Conservation (phyloP, 2,329 filamentous ascomycete species). For the Colletotrichum horii region DNA sequence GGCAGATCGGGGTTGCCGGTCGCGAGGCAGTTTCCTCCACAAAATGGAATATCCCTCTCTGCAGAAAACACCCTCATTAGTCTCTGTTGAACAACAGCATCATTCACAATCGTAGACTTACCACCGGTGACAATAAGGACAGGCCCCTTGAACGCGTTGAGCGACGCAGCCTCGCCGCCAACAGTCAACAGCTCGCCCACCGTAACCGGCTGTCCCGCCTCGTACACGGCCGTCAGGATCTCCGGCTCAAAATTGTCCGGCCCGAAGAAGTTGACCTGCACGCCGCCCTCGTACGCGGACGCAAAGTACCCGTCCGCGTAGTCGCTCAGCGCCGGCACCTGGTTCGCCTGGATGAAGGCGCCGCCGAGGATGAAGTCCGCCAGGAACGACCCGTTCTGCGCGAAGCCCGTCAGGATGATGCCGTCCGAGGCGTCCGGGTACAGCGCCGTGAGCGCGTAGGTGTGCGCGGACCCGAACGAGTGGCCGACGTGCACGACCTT, state of each 20-base stretch:
- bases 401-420: constrained; percentile 66
- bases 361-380: constrained; percentile 46
- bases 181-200: constrained; percentile 65
- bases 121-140: constrained; percentile 65
- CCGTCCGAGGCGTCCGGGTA: constrained; percentile 61
- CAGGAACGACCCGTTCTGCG: constrained; percentile 50
- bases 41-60: constrained; percentile 61
- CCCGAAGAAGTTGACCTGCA: constrained; percentile 58
- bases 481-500: constrained; percentile 67
- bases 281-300: constrained; percentile 46
- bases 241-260: constrained; percentile 60
- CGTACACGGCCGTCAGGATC: constrained; percentile 50
- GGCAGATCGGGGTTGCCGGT: constrained; percentile 41
- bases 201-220: constrained; percentile 60
- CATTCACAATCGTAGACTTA: constrained; percentile 25
- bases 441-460: constrained; percentile 57
- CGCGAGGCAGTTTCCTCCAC: constrained; percentile 63
- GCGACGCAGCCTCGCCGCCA: constrained; percentile 36
- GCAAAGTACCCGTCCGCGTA: constrained; percentile 60
- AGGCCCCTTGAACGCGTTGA: constrained; percentile 54
- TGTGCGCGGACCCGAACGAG: constrained; percentile 66
- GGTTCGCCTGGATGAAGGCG: constrained; percentile 51
- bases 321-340: constrained; percentile 28
- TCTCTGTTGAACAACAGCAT: background rate
- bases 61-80: background rate